Percentiles rank a stretch among this genome's conserved stretches.
Conservation (phyloP, 1,284 basidiomycete species). For the Ceratobasidium sp. region DNA sequence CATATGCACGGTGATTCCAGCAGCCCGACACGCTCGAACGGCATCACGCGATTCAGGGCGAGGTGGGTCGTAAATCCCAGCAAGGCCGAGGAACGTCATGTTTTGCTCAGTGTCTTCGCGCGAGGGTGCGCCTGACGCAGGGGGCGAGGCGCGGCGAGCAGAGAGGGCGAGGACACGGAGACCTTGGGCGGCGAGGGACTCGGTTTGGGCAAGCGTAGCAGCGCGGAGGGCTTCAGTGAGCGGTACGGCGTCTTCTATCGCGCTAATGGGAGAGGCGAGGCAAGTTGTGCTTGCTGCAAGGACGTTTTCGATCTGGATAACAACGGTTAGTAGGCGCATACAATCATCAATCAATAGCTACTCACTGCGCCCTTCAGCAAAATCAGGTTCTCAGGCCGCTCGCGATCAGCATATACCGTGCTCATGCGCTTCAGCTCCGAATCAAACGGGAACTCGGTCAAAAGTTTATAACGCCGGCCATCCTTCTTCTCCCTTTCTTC, state of each 20-base stretch:
- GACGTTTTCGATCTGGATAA: constrained; percentile 34
- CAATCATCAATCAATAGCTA: constrained; percentile 66
- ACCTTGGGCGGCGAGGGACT: constrained; percentile 69
- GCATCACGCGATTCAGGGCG: constrained; percentile 72
- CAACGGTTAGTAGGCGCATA: constrained; percentile 54
- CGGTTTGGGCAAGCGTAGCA: constrained; percentile 65
- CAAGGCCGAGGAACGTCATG: constrained; percentile 73
- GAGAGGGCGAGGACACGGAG: constrained; percentile 64
- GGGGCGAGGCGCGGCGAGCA: constrained; percentile 57
- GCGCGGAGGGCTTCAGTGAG: constrained; percentile 59
- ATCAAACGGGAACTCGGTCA: constrained; percentile 71
- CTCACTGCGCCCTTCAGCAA: constrained; percentile 76
- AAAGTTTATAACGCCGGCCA: constrained; percentile 50
- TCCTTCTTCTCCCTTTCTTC: constrained; percentile 42
- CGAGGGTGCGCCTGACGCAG: constrained; percentile 14
- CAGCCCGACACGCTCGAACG: constrained; percentile 71
- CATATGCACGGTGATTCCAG: constrained; percentile 49
- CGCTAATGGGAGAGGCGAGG: neutral
- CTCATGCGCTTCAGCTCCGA: constrained; percentile 75
- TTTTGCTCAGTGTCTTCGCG: constrained; percentile 70
- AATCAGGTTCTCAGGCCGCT: constrained; percentile 53
- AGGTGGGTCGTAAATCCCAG: constrained; percentile 78
- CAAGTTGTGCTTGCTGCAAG: constrained; percentile 38
- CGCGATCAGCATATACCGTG: constrained; percentile 58
- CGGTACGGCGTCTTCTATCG: constrained; percentile 51